Conservation (phyloP, 2,329 filamentous ascomycete genomes). For the Diplocarpon rosae region DNA sequence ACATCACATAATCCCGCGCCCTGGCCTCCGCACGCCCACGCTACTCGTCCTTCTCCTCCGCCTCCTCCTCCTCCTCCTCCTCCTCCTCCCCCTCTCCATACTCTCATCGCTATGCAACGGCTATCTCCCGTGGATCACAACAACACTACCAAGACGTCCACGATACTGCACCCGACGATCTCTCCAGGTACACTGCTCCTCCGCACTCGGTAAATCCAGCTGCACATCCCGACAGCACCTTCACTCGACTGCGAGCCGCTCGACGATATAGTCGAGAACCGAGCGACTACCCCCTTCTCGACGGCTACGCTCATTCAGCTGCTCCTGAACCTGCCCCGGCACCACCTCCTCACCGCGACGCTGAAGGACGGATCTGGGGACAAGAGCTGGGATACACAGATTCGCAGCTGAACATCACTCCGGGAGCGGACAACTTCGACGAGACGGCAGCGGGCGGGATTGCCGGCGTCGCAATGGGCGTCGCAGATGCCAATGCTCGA, state of each 20-base stretch:
- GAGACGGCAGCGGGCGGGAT: constrained; percentile 53
- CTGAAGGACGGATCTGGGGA: constrained; percentile 20
- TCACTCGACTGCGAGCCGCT: constrained; percentile 18
- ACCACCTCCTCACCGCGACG: constrained; percentile 25
- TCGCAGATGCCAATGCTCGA: constrained; percentile 52
- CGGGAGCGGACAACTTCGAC: constrained; percentile 58
- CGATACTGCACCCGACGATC: not conserved
- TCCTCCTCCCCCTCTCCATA: not conserved
- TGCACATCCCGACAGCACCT: constrained; percentile 20
- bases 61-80: not conserved
- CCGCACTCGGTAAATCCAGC: constrained; percentile 10
- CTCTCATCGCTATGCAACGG: constrained; percentile 11
- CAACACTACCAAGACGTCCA: constrained; percentile 6
- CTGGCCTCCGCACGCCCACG: not conserved
- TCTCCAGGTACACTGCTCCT: constrained; percentile 9
- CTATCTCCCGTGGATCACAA: constrained; percentile 16
- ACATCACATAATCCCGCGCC: too few relatives aligned
- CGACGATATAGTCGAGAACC: constrained; percentile 14
- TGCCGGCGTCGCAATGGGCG: constrained; percentile 53
- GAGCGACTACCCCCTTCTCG: constrained; percentile 9
- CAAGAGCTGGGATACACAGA: constrained; percentile 18
- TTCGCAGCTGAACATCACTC: constrained; percentile 35
- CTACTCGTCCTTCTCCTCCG: too few relatives aligned
- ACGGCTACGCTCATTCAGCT: constrained; percentile 13
- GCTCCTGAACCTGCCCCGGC: constrained; percentile 8